phyloP scores from a whole-genome alignment of 2,329 filamentous ascomycete genomes.

The Xylariaceae sp. region DNA sequence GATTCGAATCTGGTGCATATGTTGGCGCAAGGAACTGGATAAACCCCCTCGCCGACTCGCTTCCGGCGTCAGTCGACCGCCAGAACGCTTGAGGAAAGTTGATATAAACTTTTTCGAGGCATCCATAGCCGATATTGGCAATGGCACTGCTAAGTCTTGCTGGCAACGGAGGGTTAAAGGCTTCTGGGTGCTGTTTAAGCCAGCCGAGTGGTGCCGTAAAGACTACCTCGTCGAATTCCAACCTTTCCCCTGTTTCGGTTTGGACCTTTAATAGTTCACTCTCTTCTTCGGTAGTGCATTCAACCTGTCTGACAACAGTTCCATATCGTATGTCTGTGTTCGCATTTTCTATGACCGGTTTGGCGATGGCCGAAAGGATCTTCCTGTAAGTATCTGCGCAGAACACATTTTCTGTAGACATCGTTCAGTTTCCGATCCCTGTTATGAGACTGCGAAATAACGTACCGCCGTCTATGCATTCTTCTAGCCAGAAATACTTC shows the following conservation, averaged over 20 bases:
- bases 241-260: constrained; percentile 41
- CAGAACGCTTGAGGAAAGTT: constrained; percentile 77
- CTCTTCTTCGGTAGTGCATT: constrained; percentile 28
- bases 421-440: constrained; percentile 21
- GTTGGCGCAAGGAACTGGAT: constrained; percentile 71
- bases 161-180: constrained; percentile 62
- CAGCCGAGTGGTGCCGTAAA: constrained; percentile 68
- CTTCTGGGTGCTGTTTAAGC: constrained; percentile 56
- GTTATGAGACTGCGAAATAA: not conserved
- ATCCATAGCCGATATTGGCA: constrained; percentile 64
- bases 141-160: constrained; percentile 58
- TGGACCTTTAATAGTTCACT: constrained; percentile 41
- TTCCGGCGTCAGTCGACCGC: constrained; percentile 44
- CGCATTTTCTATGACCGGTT: constrained; percentile 54
- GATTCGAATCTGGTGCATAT: constrained; percentile 63
- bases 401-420: constrained; percentile 53
- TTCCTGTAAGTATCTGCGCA: constrained; percentile 58
- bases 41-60: constrained; percentile 59
- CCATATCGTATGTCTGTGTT: constrained; percentile 46
- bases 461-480: constrained; percentile 69
- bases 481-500: constrained; percentile 76
- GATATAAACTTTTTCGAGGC: constrained; percentile 69
- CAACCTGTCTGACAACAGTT: constrained; percentile 46
- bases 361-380: constrained; percentile 57
- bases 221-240: constrained; percentile 66